A percentile compares a stretch with the other conserved stretches of the same genome.
These are phyloP conservation scores for Domatiomyces globalis DNA, from an alignment of 2,329 filamentous ascomycete species.

Conservation along the genomic window DNA sequence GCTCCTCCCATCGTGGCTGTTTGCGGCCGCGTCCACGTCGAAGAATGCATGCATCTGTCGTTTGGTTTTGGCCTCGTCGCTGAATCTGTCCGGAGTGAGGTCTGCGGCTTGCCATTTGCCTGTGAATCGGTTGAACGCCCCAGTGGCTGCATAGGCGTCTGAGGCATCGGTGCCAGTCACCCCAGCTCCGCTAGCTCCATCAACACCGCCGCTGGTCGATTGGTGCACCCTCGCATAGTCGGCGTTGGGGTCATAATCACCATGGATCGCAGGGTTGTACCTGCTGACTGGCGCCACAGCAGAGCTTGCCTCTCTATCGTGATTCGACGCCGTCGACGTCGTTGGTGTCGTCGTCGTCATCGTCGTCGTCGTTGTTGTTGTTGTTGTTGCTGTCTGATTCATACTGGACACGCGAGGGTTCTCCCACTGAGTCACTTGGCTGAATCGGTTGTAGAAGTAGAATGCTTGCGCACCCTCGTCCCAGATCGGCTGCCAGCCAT, in stretches of 20 bases:
- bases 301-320: slow-evolving; percentile 22
- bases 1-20: slow-evolving; percentile 76
- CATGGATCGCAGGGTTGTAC: slow-evolving; percentile 93
- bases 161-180: slow-evolving; percentile 27
- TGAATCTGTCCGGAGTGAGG: slow-evolving; percentile 59
- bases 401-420: slow-evolving; percentile 59
- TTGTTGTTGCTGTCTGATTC: slow-evolving; percentile 12
- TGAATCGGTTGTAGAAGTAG: slow-evolving; percentile 78
- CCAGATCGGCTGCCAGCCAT: slow-evolving; percentile 74
- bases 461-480: slow-evolving; percentile 53
- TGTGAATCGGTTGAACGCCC: slow-evolving; percentile 81
- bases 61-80: slow-evolving; percentile 72
- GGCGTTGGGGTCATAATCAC: slow-evolving; percentile 90
- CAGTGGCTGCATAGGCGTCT: slow-evolving; percentile 50
- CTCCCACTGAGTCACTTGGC: slow-evolving; percentile 63
- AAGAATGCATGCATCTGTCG: slow-evolving; percentile 92
- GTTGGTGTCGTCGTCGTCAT: too few species aligned
- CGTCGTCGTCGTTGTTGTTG: too few species aligned
- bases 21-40: slow-evolving; percentile 87
- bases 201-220: slow-evolving; percentile 21
- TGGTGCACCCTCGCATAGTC: slow-evolving; percentile 62
- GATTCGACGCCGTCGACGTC: slow-evolving; percentile 17
- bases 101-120: slow-evolving; percentile 62
- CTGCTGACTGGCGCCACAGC: slow-evolving; percentile 41
- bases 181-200: slow-evolving; percentile 21